Base-by-base conservation (phyloP, 495 filamentous ascomycete genomes). In the Pseudomonodictys pantanalensis region DNA sequence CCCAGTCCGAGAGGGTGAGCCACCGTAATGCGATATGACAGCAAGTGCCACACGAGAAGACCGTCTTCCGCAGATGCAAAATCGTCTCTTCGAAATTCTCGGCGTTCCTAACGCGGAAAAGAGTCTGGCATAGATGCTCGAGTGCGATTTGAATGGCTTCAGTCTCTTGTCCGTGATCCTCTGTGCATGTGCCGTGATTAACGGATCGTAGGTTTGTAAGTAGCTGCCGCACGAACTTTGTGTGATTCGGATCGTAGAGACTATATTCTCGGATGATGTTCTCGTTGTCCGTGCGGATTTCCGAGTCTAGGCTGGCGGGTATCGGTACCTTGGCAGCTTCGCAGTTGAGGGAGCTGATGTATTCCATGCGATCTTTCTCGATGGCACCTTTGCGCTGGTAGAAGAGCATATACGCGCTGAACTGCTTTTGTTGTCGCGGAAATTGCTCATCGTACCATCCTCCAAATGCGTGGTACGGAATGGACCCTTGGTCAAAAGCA, bases 371-470 rank as follows among this genome's bases (percentile, higher is more conserved):
- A 66, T 80, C 71, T 32, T 52, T 57, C 18, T 81, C 77, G 54
- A 90, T 77, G 11, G 81, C 83, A 1, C 86, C 84, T 3, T 86
- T 84, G 55, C 93, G 82, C 69, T 96, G 88, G 68, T 97, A 99
- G 74, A 99, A 97, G 35, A 99, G 79, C 90, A 97, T 96, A 67
- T 99, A 99, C 17, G 92, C 93, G 72, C 62, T 75, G 49, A 69
- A 72, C n/a, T 48, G 49, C 38, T 65, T 69, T 49, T 57, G 75
- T 63, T 75, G 77, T 50, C 69, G 79, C 50, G 72, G 59, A 45
- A 56, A 58, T 11, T 74, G 48, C 41, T 69, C 4, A 63, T 82
- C 81, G 56, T 81, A 83, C 15, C 73, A 66, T 4, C 93, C 93
- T 39, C 93, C 93, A 72, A 90, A 96, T 69, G 91, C 95, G 17